Evolutionary conservation across 768 basidiomycete species (phyloP).

Genomic region (Tylopilus cervinicoccineus): DNA sequence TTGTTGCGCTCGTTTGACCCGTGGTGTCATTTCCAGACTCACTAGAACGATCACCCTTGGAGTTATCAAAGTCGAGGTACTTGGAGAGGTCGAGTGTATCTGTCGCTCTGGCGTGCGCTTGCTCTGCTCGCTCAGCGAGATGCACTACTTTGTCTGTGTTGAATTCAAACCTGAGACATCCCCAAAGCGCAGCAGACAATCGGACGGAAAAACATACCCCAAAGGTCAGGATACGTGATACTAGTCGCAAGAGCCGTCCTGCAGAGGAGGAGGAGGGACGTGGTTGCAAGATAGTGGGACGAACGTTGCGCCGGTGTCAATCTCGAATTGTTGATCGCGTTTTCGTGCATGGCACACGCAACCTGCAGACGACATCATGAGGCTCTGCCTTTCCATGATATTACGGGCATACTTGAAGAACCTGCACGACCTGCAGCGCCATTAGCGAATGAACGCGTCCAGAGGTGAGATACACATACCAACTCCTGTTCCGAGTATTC

Average conservation of each 20-base stretch:
- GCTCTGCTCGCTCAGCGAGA: constrained; percentile 1
- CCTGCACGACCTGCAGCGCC: constrained; percentile 11
- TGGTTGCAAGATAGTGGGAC: constrained; percentile 7
- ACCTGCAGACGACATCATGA: constrained; percentile 10
- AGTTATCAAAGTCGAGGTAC: neutral
- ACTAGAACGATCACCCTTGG: neutral
- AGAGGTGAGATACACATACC: constrained; percentile 4
- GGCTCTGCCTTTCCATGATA: neutral
- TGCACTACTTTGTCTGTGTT: constrained; percentile 6
- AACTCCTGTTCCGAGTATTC: constrained; percentile 6
- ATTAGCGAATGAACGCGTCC: neutral
- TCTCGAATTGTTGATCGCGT: constrained; percentile 11
- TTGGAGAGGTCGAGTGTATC: constrained; percentile 4
- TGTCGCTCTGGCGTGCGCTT: neutral
- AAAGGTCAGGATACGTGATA: neutral
- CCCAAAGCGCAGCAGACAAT: neutral
- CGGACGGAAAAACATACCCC: constrained; percentile 10
- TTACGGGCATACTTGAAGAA: constrained; percentile 15
- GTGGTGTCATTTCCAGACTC: neutral
- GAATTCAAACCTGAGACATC: constrained; percentile 2
- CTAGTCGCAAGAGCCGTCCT: neutral
- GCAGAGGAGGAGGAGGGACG: constrained; percentile 9
- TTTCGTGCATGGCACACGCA: constrained; percentile 24
- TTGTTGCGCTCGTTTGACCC: neutral
- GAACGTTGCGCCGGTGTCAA: constrained; percentile 6